These are phyloP conservation scores for Camellia japonica DNA, from an alignment of 148 eudicot genomes.

Conservation along the genomic window DNA sequence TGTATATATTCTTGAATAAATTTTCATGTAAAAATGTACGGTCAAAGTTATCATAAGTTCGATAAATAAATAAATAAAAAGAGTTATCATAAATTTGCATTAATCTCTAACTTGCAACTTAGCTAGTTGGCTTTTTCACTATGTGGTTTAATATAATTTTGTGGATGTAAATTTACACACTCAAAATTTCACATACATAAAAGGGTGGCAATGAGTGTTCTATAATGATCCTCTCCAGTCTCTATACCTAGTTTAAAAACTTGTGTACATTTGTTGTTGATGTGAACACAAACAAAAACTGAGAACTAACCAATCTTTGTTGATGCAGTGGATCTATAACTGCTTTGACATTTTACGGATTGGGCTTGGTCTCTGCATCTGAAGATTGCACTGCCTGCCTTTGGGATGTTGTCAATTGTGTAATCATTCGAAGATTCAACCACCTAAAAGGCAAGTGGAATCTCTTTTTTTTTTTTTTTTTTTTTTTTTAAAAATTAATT, in stretches of 20 bases:
- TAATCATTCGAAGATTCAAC: constrained; percentile 17
- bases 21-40: too few relatives aligned
- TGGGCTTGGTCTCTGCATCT: constrained; percentile 28
- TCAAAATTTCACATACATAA: not conserved
- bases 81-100: too few relatives aligned
- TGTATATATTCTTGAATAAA: too few relatives aligned
- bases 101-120: too few relatives aligned
- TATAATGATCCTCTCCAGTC: too few relatives aligned
- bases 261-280: not conserved
- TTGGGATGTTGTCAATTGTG: constrained; percentile 23
- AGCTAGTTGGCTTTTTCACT: too few relatives aligned
- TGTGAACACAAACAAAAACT: not conserved
- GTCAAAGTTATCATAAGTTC: too few relatives aligned
- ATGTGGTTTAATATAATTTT: too few relatives aligned
- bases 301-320: not conserved
- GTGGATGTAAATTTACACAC: not conserved
- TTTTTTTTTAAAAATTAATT: too few relatives aligned
- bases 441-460: constrained; percentile 20
- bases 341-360: constrained; percentile 14
- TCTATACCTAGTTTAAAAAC: too few relatives aligned
- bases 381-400: constrained; percentile 32
- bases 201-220: not conserved
- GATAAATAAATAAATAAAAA: too few relatives aligned
- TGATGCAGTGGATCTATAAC: constrained; percentile 22
- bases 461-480: not conserved